Evolutionary conservation across 2,329 filamentous ascomycete species (phyloP).

Genomic region (Penicillium janthinellum): DNA sequence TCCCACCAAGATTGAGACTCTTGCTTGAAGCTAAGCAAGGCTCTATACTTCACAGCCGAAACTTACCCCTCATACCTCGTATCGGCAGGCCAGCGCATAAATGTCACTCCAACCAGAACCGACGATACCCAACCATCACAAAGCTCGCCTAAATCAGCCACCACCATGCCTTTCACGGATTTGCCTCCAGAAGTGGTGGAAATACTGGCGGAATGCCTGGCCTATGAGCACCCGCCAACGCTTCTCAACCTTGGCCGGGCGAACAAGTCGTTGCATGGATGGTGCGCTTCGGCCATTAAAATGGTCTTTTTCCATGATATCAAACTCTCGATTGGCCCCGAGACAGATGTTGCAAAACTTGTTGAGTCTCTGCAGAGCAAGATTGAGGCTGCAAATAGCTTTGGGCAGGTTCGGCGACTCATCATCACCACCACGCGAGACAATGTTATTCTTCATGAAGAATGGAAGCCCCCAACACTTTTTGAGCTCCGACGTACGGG

Average conservation of each 20-base stretch:
- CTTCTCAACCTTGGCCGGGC: neutral
- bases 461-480: neutral
- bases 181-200: neutral
- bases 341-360: neutral
- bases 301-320: slow-evolving; percentile 4
- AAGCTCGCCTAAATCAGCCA: neutral
- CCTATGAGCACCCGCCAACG: neutral
- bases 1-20: neutral
- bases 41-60: neutral
- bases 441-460: neutral
- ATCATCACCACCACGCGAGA: neutral
- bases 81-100: too few relatives aligned
- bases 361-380: neutral
- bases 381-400: neutral
- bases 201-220: neutral
- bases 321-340: neutral
- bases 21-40: neutral
- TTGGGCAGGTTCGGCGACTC: slow-evolving; percentile 4
- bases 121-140: neutral
- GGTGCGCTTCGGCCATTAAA: slow-evolving; percentile 4
- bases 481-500: neutral
- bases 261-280: neutral
- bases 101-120: neutral
- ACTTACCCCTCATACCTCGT: neutral
- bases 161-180: neutral